These are phyloP conservation scores for Penicillium herquei DNA, from an alignment of 495 filamentous ascomycete species.

Conservation along the genomic window DNA sequence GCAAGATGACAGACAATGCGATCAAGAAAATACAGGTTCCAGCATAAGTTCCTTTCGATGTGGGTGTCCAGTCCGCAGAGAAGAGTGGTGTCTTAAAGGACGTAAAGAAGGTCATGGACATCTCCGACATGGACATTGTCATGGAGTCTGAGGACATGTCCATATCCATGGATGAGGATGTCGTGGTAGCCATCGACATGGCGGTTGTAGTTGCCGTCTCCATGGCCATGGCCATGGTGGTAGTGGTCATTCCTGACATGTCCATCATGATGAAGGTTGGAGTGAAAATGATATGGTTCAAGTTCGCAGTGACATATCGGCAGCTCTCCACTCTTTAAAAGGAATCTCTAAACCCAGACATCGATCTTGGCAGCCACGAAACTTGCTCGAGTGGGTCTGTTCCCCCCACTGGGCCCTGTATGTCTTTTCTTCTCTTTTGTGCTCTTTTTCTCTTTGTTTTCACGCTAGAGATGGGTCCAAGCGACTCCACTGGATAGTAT, in stretches of 20 bases:
- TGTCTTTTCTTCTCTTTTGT: too few species aligned
- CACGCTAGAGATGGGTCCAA: too few species aligned
- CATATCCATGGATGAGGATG: slow-evolving; percentile 18
- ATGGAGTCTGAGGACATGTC: slow-evolving; percentile 9
- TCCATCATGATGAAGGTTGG: slow-evolving; percentile 15
- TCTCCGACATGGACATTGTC: slow-evolving; percentile 4
- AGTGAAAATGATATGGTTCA: background rate
- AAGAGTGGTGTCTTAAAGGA: slow-evolving; percentile 68
- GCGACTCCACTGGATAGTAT: too few species aligned
- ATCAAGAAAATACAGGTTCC: slow-evolving; percentile 87
- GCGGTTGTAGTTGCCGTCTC: slow-evolving; percentile 5
- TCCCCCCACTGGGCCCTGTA: too few species aligned
- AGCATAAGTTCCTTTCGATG: slow-evolving; percentile 65
- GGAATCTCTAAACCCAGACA: too few species aligned
- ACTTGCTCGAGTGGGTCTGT: too few species aligned
- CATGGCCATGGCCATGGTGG: slow-evolving; percentile 10
- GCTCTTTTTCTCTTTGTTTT: too few species aligned
- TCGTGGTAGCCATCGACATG: slow-evolving; percentile 22
- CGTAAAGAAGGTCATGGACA: slow-evolving; percentile 32
- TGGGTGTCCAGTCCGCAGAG: slow-evolving; percentile 71
- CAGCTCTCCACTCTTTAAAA: too few species aligned
- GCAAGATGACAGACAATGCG: slow-evolving; percentile 64
- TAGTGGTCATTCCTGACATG: slow-evolving; percentile 19
- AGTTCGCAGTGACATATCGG: too few species aligned
- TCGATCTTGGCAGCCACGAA: too few species aligned